These are phyloP conservation scores for Solanum infundibuliforme DNA, from an alignment of 257 asterid genomes.

Conservation along the genomic window DNA sequence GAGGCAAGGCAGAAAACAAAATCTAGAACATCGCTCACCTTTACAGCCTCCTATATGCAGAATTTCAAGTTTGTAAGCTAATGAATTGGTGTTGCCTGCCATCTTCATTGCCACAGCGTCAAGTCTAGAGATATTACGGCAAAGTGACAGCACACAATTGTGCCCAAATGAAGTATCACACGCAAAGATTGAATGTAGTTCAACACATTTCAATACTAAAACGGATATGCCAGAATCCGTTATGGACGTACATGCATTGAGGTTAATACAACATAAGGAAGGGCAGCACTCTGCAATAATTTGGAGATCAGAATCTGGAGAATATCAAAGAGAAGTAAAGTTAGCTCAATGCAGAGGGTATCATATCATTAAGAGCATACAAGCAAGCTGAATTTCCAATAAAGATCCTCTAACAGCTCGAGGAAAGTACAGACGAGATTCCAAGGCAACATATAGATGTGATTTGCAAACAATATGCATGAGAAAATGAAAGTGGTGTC, in stretches of 20 bases:
- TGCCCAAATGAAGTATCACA: conserved; percentile 74
- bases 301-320: conserved; percentile 58
- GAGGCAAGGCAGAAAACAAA: neutral
- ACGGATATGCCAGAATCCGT: conserved; percentile 66
- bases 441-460: neutral
- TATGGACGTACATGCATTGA: conserved; percentile 63
- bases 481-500: neutral
- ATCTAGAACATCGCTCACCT: conserved; percentile 28
- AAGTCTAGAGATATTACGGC: conserved; percentile 22
- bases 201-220: conserved; percentile 45
- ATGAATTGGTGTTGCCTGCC: conserved; percentile 13
- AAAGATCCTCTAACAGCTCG: neutral
- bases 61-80: conserved; percentile 36
- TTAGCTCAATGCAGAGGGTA: neutral
- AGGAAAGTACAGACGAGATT: neutral
- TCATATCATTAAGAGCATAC: neutral
- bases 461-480: neutral
- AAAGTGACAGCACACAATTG: conserved; percentile 53
- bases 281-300: conserved; percentile 45
- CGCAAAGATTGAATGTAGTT: conserved; percentile 47
- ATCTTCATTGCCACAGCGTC: conserved; percentile 9
- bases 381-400: neutral
- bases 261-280: conserved; percentile 48
- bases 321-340: neutral
- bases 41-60: conserved; percentile 75